Evolutionary conservation across 768 basidiomycete species (phyloP), one percentile per base, ranked within the genome.

Genomic region (Dictyophora rubrovolvata): DNA sequence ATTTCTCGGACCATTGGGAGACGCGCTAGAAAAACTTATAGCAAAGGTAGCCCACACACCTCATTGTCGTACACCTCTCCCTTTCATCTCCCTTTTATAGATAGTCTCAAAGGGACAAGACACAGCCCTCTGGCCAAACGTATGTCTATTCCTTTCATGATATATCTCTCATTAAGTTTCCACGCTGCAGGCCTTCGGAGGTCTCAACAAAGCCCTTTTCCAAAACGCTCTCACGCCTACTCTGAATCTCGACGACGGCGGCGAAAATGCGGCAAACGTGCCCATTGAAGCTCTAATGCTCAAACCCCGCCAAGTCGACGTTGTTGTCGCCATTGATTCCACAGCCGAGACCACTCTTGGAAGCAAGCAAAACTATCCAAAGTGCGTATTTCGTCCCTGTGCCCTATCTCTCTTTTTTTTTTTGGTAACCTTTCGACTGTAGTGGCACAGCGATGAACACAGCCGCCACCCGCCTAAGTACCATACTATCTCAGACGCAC

Each of bases 281-380:
- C 91, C 91, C 0, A 73, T 86, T 23, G 82, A 80, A n/a, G 84
- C 86, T 1, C 70, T 90, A 23, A 77, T 93, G 56, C 82, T 89
- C 28, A 84, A 81, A 53, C 77, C 79, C 1, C 79, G 92, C 53
- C 75, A 68, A 0, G 64, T 93, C 47, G 91, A 95, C 65, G 80
- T 87, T 4, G 80, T 93, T 63, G 74, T 94, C 16, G 87, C 86
- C 0, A 72, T 89, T 18, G 91, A 93, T 65, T 79, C 78, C 21
- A 79, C 81, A 62, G 72, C 81, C 0, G 84, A 87, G 28, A 54
- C 53, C 16, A 54, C 53, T 10, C 18, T 20, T 63, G 77, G 79
- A 57, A 18, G 2, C 16, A 22, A 42, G n/a, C 42, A 81, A 54
- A 75, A 70, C 59, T 93, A 83, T 80, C 84, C 84, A 60, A 85